phyloP scores from a whole-genome alignment of 306 rosid genomes.

The Abrus precatorius region DNA sequence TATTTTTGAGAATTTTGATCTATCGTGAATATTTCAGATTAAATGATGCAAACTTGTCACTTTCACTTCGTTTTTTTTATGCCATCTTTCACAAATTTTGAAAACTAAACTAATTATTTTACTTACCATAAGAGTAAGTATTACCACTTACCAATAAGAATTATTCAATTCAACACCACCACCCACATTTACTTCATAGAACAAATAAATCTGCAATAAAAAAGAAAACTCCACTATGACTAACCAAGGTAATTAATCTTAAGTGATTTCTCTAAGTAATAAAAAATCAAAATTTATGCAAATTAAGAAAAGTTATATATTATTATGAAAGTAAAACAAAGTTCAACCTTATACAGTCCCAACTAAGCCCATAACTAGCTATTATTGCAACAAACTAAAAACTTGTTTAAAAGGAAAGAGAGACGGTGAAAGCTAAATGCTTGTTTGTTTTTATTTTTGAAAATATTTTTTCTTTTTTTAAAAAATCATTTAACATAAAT shows the following conservation, averaged over 20 bases:
- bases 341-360: constrained; percentile 45
- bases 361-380: constrained; percentile 36
- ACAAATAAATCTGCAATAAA: background rate
- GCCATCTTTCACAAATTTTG: constrained; percentile 12
- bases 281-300: no score
- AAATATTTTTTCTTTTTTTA: no score
- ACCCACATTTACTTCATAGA: background rate
- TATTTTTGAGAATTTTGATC: background rate
- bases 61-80: background rate
- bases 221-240: background rate
- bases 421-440: background rate
- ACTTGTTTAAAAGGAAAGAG: background rate
- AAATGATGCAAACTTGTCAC: background rate
- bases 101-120: background rate
- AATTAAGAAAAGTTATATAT: background rate
- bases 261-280: background rate
- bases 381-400: constrained; percentile 29
- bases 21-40: background rate
- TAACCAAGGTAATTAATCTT: constrained; percentile 1
- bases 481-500: no score
- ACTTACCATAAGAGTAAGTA: background rate
- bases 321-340: constrained; percentile 52
- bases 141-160: background rate
- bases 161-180: background rate
- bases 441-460: no score